phyloP scores from a whole-genome alignment of 2,329 filamentous ascomycete genomes.

The Paracoccidioides brasiliensis region DNA sequence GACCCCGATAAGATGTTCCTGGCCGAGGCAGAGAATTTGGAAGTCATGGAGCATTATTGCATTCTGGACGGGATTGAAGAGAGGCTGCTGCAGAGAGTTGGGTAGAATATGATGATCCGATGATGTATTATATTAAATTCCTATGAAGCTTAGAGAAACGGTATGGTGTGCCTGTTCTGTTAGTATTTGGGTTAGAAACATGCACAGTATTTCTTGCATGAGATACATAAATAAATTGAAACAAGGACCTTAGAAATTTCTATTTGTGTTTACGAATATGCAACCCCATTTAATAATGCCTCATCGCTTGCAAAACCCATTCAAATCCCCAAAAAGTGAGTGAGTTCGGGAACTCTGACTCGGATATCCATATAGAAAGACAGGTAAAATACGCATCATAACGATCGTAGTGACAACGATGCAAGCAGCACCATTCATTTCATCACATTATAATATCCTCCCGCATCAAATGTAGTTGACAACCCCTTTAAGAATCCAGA shows the following conservation, averaged over 20 bases:
- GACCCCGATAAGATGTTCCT: slow-evolving; percentile 93
- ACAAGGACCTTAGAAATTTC: neutral
- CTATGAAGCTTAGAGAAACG: neutral
- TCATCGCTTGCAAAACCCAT: neutral
- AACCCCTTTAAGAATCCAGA: slow-evolving; percentile 61
- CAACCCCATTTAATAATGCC: neutral
- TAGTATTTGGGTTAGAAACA: neutral
- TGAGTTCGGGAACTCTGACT: neutral
- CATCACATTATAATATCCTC: neutral
- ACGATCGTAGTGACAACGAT: neutral
- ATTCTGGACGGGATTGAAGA: slow-evolving; percentile 81
- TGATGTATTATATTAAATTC: neutral
- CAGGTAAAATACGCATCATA: neutral
- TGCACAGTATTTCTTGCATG: neutral
- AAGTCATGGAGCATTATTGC: slow-evolving; percentile 86
- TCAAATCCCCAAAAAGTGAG: neutral
- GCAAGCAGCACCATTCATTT: neutral
- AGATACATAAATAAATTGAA: neutral
- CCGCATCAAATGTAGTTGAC: slow-evolving; percentile 35
- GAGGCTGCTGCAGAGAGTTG: slow-evolving; percentile 51
- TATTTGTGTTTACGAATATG: neutral
- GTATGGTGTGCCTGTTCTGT: neutral
- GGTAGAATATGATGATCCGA: slow-evolving; percentile 9
- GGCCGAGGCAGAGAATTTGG: slow-evolving; percentile 86
- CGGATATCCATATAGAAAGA: neutral